Conservation (phyloP, 257 asterid species). For the Verbascum thapsus region DNA sequence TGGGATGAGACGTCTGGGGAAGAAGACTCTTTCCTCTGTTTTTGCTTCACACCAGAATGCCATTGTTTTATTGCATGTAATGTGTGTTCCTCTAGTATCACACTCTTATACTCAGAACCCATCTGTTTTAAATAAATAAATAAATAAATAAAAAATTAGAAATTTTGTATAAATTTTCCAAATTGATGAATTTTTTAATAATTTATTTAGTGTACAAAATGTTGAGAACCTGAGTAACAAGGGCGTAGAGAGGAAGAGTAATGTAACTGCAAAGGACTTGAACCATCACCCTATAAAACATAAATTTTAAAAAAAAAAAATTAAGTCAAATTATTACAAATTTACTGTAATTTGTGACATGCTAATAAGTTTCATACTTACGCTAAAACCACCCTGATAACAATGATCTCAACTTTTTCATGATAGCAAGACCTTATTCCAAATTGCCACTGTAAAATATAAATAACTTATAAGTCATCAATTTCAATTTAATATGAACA, state of each 20-base stretch:
- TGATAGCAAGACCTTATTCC: conserved; percentile 76
- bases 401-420: conserved; percentile 43
- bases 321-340: too few species aligned
- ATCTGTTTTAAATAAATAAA: conserved; percentile 51
- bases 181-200: too few species aligned
- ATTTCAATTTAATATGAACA: neutral
- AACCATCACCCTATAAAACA: conserved; percentile 49
- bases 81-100: conserved; percentile 57
- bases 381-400: conserved; percentile 69
- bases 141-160: too few species aligned
- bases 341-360: too few species aligned
- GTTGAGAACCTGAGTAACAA: conserved; percentile 66
- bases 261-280: conserved; percentile 83
- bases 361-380: conserved; percentile 40
- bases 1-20: conserved; percentile 30
- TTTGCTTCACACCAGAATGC: conserved; percentile 60
- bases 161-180: too few species aligned
- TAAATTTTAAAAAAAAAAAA: too few species aligned
- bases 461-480: neutral
- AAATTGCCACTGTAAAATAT: conserved; percentile 55
- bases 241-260: conserved; percentile 84
- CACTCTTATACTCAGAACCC: conserved; percentile 64
- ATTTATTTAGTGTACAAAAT: too few species aligned
- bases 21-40: conserved; percentile 35
- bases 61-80: conserved; percentile 56